Evolutionary conservation across 805 yeast genomes (phyloP).

Genomic region (Myxozyma geophila): DNA sequence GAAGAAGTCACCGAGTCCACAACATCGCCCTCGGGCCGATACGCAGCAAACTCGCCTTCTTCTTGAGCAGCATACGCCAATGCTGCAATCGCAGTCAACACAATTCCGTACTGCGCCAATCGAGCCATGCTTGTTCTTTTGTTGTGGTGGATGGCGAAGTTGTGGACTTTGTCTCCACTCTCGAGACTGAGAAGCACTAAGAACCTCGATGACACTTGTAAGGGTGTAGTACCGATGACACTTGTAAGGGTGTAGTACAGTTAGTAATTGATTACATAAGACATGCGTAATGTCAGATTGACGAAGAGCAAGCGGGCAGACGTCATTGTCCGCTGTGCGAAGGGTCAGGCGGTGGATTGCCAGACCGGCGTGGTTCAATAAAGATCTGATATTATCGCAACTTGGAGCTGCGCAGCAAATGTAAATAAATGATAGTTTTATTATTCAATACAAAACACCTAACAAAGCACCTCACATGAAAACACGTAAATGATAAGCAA

Average conservation of each 20-base stretch:
- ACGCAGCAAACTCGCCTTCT: conserved; percentile 35
- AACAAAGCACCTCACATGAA: background rate
- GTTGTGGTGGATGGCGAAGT: background rate
- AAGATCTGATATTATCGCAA: too few relatives aligned
- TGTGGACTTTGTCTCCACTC: background rate
- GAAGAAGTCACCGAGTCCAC: conserved; percentile 18
- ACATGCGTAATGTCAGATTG: too few relatives aligned
- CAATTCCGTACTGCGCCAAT: conserved; percentile 12
- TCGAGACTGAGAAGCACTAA: background rate
- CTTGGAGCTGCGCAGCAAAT: background rate
- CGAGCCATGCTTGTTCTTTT: background rate
- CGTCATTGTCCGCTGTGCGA: too few relatives aligned
- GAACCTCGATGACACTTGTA: background rate
- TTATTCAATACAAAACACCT: conserved; percentile 3
- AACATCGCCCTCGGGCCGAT: conserved; percentile 21
- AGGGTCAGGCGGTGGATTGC: too few relatives aligned
- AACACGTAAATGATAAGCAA: background rate
- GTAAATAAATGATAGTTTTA: background rate
- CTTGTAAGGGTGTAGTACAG: too few relatives aligned
- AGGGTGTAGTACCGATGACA: too few relatives aligned
- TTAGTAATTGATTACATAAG: too few relatives aligned
- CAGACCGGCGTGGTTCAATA: too few relatives aligned
- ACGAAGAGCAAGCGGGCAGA: too few relatives aligned
- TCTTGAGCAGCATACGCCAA: conserved; percentile 16
- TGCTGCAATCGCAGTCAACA: conserved; percentile 13